Percentiles rank a stretch among this genome's conserved stretches.
phyloP scores from a whole-genome alignment of 306 rosid species.

The Sicyos edulis region DNA sequence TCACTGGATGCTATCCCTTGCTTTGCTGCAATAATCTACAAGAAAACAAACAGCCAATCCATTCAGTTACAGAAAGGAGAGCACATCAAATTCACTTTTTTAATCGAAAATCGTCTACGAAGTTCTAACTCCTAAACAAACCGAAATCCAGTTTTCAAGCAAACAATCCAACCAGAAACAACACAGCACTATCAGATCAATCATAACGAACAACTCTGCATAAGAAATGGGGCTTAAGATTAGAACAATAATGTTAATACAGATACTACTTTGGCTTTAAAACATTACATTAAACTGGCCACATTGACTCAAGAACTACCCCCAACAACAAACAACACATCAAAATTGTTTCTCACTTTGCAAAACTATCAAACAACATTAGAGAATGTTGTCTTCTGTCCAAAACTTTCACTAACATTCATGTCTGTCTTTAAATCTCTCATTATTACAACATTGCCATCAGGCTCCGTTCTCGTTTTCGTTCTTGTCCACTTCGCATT shows the following conservation, averaged over 20 bases:
- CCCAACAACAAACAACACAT: background rate
- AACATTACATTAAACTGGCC: background rate
- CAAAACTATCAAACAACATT: conserved; percentile 8
- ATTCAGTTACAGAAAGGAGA: background rate
- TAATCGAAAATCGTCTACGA: background rate
- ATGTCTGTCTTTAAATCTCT: background rate
- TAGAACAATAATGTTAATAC: conserved; percentile 1
- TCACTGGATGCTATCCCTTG: background rate
- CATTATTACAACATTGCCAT: background rate
- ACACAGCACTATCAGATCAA: background rate
- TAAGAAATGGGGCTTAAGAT: background rate
- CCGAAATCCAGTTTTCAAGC: background rate
- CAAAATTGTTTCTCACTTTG: conserved; percentile 9
- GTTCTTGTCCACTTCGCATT: background rate
- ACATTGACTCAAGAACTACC: conserved; percentile 4
- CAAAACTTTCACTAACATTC: background rate
- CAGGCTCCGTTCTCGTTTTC: background rate
- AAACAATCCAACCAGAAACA: background rate
- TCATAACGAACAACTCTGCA: background rate
- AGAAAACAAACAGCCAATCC: background rate
- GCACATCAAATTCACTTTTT: background rate
- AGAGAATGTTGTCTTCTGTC: conserved; percentile 1
- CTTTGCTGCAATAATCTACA: background rate
- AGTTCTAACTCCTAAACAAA: background rate
- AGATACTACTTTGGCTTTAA: background rate